Conservation (phyloP, 768 basidiomycete genomes). For the Tephrocybe sp. region DNA sequence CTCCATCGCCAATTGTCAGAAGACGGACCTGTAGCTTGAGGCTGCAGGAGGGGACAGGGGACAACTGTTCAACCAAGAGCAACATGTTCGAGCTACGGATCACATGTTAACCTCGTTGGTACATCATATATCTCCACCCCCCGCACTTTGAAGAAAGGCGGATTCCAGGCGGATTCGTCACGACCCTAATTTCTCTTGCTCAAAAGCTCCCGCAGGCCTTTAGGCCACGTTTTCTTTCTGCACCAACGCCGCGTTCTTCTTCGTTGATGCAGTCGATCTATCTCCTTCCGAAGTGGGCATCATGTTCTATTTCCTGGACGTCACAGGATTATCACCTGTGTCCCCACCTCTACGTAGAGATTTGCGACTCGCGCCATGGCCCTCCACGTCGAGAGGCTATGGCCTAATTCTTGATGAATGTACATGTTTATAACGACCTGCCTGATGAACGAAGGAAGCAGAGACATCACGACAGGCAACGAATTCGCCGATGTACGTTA, state of each 20-base stretch:
- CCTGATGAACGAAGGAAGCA: constrained; percentile 4
- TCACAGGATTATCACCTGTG: constrained; percentile 11
- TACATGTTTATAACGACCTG: constrained; percentile 16
- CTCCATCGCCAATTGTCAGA: constrained; percentile 20
- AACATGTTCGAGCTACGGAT: constrained; percentile 26
- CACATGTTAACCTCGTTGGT: constrained; percentile 42
- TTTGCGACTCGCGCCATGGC: constrained; percentile 21
- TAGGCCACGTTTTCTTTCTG: constrained; percentile 25
- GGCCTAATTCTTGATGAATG: constrained; percentile 41
- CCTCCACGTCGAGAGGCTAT: constrained; percentile 25
- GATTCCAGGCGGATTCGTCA: constrained; percentile 33
- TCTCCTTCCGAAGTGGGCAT: constrained; percentile 15
- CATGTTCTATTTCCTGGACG: background rate
- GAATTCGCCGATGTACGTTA: constrained; percentile 18
- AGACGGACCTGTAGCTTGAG: constrained; percentile 25
- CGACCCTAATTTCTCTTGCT: constrained; percentile 10
- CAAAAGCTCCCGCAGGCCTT: constrained; percentile 12
- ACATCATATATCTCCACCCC: constrained; percentile 33
- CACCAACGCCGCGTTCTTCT: constrained; percentile 19
- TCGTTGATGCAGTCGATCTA: constrained; percentile 24
- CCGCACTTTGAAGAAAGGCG: constrained; percentile 25
- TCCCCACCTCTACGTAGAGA: constrained; percentile 13
- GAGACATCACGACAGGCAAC: constrained; percentile 6
- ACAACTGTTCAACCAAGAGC: constrained; percentile 19
- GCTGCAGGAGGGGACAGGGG: constrained; percentile 21